Percentiles rank a stretch among this genome's conserved stretches.
Conservation (phyloP, 331 rosid genomes). For the Quercus lobata region DNA sequence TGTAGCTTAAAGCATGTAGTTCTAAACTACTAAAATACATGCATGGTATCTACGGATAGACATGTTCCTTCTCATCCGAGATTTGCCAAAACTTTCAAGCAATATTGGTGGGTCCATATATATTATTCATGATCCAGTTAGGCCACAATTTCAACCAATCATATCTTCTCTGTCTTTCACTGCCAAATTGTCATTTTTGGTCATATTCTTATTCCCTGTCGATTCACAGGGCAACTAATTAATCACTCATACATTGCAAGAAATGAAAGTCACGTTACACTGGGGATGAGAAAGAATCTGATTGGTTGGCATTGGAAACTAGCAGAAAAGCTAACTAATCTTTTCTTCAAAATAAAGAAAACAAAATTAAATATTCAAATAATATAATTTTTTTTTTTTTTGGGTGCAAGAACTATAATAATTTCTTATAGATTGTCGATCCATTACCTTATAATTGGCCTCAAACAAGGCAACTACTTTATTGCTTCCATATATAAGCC, state of each 20-base stretch:
- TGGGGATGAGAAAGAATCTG: neutral
- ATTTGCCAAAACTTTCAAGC: slow-evolving; percentile 15
- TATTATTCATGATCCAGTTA: slow-evolving; percentile 23
- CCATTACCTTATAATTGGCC: no score
- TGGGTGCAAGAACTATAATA: no score
- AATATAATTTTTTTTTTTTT: no score
- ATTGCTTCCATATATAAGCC: no score
- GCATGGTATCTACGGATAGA: slow-evolving; percentile 17
- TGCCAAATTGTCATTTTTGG: slow-evolving; percentile 2
- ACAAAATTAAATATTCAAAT: no score
- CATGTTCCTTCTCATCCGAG: slow-evolving; percentile 38
- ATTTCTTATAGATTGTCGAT: no score
- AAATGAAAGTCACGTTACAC: neutral
- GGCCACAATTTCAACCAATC: slow-evolving; percentile 24
- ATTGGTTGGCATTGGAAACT: neutral
- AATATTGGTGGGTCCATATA: slow-evolving; percentile 41
- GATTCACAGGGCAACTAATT: neutral
- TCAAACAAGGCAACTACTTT: no score
- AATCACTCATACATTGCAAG: neutral
- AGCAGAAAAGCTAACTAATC: neutral
- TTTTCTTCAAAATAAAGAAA: neutral
- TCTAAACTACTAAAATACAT: slow-evolving; percentile 7
- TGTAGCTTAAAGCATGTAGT: slow-evolving; percentile 4
- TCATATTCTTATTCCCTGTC: neutral
- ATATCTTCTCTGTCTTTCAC: neutral